A percentile compares a stretch with the other conserved stretches of the same genome.
Conservation (phyloP, 1,284 basidiomycete genomes). For the Ganoderma leucocontextum region DNA sequence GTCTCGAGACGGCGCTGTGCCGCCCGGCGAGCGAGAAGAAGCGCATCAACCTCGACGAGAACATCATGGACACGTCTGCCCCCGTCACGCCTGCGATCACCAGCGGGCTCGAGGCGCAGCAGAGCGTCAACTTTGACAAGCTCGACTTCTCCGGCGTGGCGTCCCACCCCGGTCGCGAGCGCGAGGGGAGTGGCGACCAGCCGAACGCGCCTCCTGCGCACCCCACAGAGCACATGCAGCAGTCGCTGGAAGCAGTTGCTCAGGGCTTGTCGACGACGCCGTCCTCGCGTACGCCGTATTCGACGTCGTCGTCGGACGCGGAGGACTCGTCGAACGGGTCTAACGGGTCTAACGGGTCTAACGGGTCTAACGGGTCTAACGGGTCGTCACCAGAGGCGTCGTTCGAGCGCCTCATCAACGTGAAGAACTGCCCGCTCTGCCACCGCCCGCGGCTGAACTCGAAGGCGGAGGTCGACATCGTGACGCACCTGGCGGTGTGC, state of each 20-base stretch:
- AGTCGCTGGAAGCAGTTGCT: constrained; percentile 46
- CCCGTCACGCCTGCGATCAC: constrained; percentile 56
- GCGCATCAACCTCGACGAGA: constrained; percentile 53
- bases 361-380: constrained; percentile 25
- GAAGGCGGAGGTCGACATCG: constrained; percentile 92
- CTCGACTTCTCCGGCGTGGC: constrained; percentile 73
- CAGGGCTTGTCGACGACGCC: constrained; percentile 14
- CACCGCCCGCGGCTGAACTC: constrained; percentile 86
- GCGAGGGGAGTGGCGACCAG: constrained; percentile 24
- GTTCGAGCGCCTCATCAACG: constrained; percentile 93
- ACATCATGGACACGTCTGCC: constrained; percentile 46
- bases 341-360: constrained; percentile 17
- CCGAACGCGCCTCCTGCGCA: constrained; percentile 38
- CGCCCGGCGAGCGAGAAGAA: constrained; percentile 78
- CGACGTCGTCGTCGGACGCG: constrained; percentile 54
- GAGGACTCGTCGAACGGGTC: constrained; percentile 46
- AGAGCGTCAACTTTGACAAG: constrained; percentile 57
- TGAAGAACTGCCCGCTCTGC: constrained; percentile 94
- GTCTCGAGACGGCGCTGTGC: constrained; percentile 82
- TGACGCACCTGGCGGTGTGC: constrained; percentile 94
- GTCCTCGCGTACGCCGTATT: constrained; percentile 28
- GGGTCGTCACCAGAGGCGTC: constrained; percentile 48
- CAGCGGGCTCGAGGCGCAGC: constrained; percentile 41
- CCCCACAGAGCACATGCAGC: constrained; percentile 55
- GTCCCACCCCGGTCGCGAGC: constrained; percentile 35